phyloP scores from a whole-genome alignment of 305 asterid genomes.

The Striga hermonthica region DNA sequence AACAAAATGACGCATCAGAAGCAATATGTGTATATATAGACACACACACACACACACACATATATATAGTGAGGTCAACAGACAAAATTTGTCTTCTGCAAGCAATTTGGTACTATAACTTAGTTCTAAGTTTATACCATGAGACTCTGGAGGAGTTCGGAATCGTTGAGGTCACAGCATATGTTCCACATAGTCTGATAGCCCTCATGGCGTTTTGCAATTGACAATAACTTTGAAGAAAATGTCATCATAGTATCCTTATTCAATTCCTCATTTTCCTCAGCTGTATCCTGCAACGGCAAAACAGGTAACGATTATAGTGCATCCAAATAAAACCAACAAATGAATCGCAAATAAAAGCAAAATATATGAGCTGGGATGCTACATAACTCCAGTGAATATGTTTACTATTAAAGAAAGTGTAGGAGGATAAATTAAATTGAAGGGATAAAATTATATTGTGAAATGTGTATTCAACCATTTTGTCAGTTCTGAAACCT shows the following conservation, averaged over 20 bases:
- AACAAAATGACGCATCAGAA: no score
- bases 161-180: constrained; percentile 67
- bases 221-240: constrained; percentile 65
- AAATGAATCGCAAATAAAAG: neutral
- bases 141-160: constrained; percentile 73
- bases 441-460: constrained; percentile 7
- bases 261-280: constrained; percentile 46
- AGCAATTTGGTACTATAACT: constrained; percentile 18
- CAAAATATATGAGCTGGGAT: constrained; percentile 14
- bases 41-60: no score
- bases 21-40: no score
- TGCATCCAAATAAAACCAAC: constrained; percentile 16
- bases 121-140: constrained; percentile 54
- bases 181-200: constrained; percentile 85
- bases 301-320: constrained; percentile 25
- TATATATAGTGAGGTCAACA: neutral
- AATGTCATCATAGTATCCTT: constrained; percentile 49
- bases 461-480: constrained; percentile 19
- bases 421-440: constrained; percentile 4
- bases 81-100: constrained; percentile 19
- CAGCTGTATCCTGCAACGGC: constrained; percentile 54
- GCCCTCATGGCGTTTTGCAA: constrained; percentile 82
- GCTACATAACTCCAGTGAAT: neutral
- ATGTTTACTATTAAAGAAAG: neutral
- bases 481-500: constrained; percentile 27